A percentile compares a stretch with the other conserved stretches of the same genome.
Conservation (phyloP, 2,329 filamentous ascomycete genomes). For the Hirsutella thompsonii region DNA sequence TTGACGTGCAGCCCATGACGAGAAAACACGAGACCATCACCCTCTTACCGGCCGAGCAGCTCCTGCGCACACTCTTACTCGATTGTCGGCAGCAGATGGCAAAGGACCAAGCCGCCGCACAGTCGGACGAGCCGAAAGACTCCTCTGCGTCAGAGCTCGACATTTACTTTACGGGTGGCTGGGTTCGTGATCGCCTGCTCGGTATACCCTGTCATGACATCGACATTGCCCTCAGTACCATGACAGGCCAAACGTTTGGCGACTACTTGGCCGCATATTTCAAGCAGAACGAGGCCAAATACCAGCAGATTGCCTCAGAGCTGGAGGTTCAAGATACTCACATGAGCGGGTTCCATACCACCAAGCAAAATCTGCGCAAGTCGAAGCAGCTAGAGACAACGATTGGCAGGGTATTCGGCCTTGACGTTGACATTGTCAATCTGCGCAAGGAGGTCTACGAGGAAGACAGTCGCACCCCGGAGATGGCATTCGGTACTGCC, state of each 20-base stretch:
- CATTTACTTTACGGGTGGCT: constrained; percentile 72
- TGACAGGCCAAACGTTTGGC: constrained; percentile 73
- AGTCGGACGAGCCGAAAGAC: too few species aligned
- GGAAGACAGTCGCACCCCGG: constrained; percentile 77
- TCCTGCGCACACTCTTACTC: constrained; percentile 63
- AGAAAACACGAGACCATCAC: constrained; percentile 16
- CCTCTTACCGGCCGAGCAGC: constrained; percentile 58
- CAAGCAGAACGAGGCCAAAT: constrained; percentile 46
- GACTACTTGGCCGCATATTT: constrained; percentile 56
- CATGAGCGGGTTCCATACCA: constrained; percentile 71
- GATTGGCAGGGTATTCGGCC: constrained; percentile 70
- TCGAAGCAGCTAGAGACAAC: constrained; percentile 93
- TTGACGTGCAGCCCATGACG: not conserved
- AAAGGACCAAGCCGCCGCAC: constrained; percentile 23
- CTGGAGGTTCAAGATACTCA: constrained; percentile 36
- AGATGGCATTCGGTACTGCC: constrained; percentile 87
- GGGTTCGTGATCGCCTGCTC: constrained; percentile 77
- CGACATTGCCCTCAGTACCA: constrained; percentile 72
- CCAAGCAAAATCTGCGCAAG: constrained; percentile 86
- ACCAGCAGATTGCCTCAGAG: constrained; percentile 17
- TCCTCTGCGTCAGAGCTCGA: constrained; percentile 30
- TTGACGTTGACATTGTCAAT: constrained; percentile 92
- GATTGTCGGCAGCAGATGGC: constrained; percentile 46
- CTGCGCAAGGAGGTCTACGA: constrained; percentile 83
- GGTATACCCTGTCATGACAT: constrained; percentile 65